Base-by-base conservation (phyloP, 768 basidiomycete genomes). In the Lentinula lateritia region DNA sequence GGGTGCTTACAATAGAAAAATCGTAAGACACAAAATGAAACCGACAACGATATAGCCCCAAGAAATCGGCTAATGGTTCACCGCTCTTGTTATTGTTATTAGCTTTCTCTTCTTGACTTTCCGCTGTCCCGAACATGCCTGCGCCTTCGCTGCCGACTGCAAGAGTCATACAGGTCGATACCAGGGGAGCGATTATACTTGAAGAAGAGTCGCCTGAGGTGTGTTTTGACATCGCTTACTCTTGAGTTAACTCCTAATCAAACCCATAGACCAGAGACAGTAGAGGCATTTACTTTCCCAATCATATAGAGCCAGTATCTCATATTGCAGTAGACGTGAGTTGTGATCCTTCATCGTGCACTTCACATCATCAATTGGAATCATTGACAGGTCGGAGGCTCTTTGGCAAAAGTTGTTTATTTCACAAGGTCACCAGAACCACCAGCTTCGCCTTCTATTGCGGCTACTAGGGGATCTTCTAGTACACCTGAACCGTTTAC, bases 251-350 rank as follows among this genome's bases (percentile, higher is more conserved):
- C 52, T 60, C 64, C 63, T 61, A 62, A 64, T 52, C 46, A 59
- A 41, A 45, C 61, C 63, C 58, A 15, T 66, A 94, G 93, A 94
- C 92, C 45, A 80, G 94, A 65, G 95, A 98, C 74, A 95, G 93
- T 69, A 82, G 95, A 70, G 96, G 95, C 9, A 98, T 99, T 68
- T 98, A 98, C 76, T 83, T 99, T 36, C 97, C 97, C 58, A 95
- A 97, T 71, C 88, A 98, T 77, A 96, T 96, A 63, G 97, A 99
- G 74, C 93, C 93, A 23, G 89, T 99, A 15, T 97, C 95, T 18
- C 95, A 98, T 72, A 95, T 98, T 60, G 97, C 97, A 3, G 88
- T 99, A 60, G 96, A 99, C 71, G 95, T 96, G 94, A 84, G 50
- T 52, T 45, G 18, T 16, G 63, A 50, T 58, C 54, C 48, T 55